Evolutionary conservation across 169 alveolate genomes (phyloP).

Genomic region (Cryptosporidium muris): DNA sequence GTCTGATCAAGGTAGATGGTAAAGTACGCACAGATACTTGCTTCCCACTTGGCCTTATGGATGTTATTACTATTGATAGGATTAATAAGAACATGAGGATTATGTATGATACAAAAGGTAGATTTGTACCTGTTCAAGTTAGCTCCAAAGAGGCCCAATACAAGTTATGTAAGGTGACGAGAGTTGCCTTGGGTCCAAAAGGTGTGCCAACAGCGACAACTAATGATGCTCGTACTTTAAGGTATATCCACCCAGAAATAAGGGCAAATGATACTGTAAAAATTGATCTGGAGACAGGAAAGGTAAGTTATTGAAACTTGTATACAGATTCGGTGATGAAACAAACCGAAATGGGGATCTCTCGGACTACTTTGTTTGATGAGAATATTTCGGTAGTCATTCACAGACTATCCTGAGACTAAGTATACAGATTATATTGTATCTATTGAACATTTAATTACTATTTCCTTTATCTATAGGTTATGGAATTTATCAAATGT

Average conservation of each 20-base stretch:
- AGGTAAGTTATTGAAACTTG: constrained; percentile 77
- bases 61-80: constrained; percentile 92
- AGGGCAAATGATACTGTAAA: constrained; percentile 96
- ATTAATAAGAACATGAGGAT: constrained; percentile 95
- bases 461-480: constrained; percentile 34
- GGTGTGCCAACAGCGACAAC: constrained; percentile 95
- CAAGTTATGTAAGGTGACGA: constrained; percentile 95
- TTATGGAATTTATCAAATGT: constrained; percentile 91
- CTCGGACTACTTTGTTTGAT: constrained; percentile 38
- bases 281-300: constrained; percentile 93
- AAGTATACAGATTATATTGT: background rate
- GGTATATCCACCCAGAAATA: constrained; percentile 97
- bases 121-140: constrained; percentile 94
- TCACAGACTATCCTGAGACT: background rate
- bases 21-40: constrained; percentile 95
- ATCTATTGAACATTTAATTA: background rate
- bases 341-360: constrained; percentile 57
- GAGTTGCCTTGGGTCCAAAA: constrained; percentile 93
- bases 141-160: constrained; percentile 93
- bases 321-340: constrained; percentile 29
- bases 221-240: constrained; percentile 98
- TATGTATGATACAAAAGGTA: constrained; percentile 97
- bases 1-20: constrained; percentile 94
- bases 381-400: background rate
- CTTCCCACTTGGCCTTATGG: constrained; percentile 98